phyloP scores from a whole-genome alignment of 768 basidiomycete genomes.

The Tephrocybe sp. region DNA sequence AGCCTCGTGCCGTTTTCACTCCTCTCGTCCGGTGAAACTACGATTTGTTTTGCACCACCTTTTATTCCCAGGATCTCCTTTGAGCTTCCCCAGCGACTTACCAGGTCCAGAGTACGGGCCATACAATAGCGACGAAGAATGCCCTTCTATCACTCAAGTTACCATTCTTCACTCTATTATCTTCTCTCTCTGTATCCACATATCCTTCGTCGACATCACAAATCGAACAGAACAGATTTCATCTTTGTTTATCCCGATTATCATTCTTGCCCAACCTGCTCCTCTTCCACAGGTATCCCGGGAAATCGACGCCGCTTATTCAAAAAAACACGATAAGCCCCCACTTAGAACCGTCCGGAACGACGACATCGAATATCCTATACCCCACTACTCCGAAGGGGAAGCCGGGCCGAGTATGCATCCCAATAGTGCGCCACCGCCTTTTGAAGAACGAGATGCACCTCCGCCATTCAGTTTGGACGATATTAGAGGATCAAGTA shows the following conservation, averaged over 20 bases:
- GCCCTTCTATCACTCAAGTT: conserved; percentile 74
- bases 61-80: conserved; percentile 47
- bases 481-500: conserved; percentile 59
- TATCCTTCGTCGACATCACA: conserved; percentile 75
- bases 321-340: conserved; percentile 86
- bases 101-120: conserved; percentile 43
- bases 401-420: conserved; percentile 76
- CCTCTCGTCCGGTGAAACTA: conserved; percentile 67
- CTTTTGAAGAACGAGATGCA: conserved; percentile 82
- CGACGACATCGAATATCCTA: conserved; percentile 62
- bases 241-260: conserved; percentile 66
- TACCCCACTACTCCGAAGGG: conserved; percentile 67
- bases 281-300: conserved; percentile 79
- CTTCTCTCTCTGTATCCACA: conserved; percentile 71
- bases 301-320: conserved; percentile 72
- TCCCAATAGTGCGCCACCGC: conserved; percentile 69
- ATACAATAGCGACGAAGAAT: conserved; percentile 60
- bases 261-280: conserved; percentile 72
- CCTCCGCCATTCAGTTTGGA: conserved; percentile 71
- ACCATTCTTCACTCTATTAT: conserved; percentile 83
- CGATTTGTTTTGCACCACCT: conserved; percentile 80
- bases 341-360: conserved; percentile 68
- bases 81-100: conserved; percentile 43
- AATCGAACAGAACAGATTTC: conserved; percentile 68
- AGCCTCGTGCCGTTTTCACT: conserved; percentile 89